Percentiles rank a stretch among this genome's conserved stretches.
Conservation (phyloP, 2,329 filamentous ascomycete species). For the Clonostachys byssicola region DNA sequence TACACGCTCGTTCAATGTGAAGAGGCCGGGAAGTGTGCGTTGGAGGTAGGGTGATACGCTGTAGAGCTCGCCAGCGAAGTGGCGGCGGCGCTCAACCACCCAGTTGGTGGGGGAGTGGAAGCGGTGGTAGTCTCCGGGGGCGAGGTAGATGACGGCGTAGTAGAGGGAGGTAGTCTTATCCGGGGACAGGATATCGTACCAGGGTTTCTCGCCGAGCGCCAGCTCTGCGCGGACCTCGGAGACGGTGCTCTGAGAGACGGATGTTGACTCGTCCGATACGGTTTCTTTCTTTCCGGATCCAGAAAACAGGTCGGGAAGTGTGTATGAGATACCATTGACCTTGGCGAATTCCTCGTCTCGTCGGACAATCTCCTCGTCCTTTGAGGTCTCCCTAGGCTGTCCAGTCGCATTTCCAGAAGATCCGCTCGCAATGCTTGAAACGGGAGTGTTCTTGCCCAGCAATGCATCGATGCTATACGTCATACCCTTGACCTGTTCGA, state of each 20-base stretch:
- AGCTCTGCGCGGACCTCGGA: constrained; percentile 82
- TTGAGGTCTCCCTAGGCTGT: constrained; percentile 20
- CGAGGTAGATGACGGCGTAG: constrained; percentile 93
- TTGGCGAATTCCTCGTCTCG: constrained; percentile 89
- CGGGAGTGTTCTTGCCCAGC: constrained; percentile 63
- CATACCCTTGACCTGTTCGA: constrained; percentile 98
- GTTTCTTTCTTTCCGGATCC: constrained; percentile 50
- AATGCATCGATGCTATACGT: constrained; percentile 95
- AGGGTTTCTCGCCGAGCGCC: constrained; percentile 64
- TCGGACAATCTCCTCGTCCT: constrained; percentile 64
- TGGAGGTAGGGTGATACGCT: constrained; percentile 94
- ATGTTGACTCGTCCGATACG: constrained; percentile 70
- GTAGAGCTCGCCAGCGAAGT: constrained; percentile 95
- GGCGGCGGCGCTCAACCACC: constrained; percentile 92
- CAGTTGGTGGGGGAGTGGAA: constrained; percentile 95
- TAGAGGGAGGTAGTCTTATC: constrained; percentile 72
- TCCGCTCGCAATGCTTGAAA: constrained; percentile 44
- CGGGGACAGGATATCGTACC: constrained; percentile 63
- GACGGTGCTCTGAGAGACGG: constrained; percentile 61
- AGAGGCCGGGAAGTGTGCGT: constrained; percentile 85
- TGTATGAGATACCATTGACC: constrained; percentile 95
- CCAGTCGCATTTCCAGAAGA: constrained; percentile 12
- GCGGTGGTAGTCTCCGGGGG: constrained; percentile 95
- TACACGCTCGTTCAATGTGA: constrained; percentile 94
- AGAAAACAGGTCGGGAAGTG: constrained; percentile 80